Evolutionary conservation across 108 stramenopile species (phyloP).

Genomic region (Cyclotella atomus): DNA sequence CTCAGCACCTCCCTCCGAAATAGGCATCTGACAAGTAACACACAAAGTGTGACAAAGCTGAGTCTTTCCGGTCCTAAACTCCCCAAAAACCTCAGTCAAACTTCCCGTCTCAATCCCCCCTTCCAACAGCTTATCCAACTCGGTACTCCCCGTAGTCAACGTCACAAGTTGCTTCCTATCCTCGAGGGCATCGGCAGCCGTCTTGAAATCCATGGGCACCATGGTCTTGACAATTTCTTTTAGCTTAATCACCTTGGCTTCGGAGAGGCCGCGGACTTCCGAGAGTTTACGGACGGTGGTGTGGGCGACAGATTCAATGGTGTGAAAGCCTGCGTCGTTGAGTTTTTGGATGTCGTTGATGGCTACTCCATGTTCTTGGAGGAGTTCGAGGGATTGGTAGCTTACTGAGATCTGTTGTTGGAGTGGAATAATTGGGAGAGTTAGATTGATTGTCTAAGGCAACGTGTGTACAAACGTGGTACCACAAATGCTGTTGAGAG

Average conservation of each 20-base stretch:
- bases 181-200: conserved; percentile 93
- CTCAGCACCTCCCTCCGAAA: conserved; percentile 98
- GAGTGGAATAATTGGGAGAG: conserved; percentile 13
- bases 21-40: conserved; percentile 97
- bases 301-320: conserved; percentile 96
- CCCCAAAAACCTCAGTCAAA: conserved; percentile 98
- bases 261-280: conserved; percentile 97
- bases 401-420: conserved; percentile 46
- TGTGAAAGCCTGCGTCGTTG: conserved; percentile 95
- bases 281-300: conserved; percentile 92
- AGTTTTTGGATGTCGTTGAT: conserved; percentile 96
- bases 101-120: conserved; percentile 99
- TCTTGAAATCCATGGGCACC: conserved; percentile 97
- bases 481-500: too few species aligned
- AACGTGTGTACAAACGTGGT: too few species aligned
- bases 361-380: conserved; percentile 96
- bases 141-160: conserved; percentile 95
- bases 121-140: conserved; percentile 95
- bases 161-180: conserved; percentile 87
- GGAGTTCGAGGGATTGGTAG: conserved; percentile 77
- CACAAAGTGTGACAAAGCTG: conserved; percentile 99
- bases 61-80: conserved; percentile 97
- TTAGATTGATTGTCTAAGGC: background rate
- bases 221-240: conserved; percentile 94
- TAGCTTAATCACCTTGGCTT: conserved; percentile 95